phyloP scores from a whole-genome alignment of 1,139 yeast genomes.

The Protomyces inouyei region DNA sequence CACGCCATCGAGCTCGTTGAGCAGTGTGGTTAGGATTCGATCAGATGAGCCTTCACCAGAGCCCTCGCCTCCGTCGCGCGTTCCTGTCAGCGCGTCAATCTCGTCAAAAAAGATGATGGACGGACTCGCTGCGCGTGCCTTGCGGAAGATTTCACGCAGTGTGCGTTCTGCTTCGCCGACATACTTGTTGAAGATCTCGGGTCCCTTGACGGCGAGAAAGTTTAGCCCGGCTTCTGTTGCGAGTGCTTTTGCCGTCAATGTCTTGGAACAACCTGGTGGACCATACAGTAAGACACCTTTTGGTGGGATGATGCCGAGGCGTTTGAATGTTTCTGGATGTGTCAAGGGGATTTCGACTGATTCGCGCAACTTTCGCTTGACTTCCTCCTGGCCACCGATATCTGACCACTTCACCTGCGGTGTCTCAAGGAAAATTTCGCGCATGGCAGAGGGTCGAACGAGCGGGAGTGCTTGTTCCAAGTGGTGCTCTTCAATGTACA shows the following conservation, averaged over 20 bases:
- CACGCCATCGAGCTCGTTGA: constrained; percentile 94
- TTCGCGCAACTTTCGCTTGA: constrained; percentile 74
- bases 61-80: constrained; percentile 98
- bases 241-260: constrained; percentile 95
- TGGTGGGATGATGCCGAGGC: constrained; percentile 82
- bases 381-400: constrained; percentile 87
- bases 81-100: constrained; percentile 97
- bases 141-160: constrained; percentile 95
- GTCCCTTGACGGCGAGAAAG: constrained; percentile 93
- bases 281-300: constrained; percentile 92
- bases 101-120: constrained; percentile 95
- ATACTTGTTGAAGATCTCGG: constrained; percentile 93
- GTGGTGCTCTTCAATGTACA: constrained; percentile 49
- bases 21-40: constrained; percentile 95
- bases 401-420: constrained; percentile 93
- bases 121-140: constrained; percentile 97
- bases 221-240: constrained; percentile 99
- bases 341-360: constrained; percentile 89
- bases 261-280: constrained; percentile 98
- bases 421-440: constrained; percentile 83
- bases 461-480: constrained; percentile 65
- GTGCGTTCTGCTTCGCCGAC: constrained; percentile 99
- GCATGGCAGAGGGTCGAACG: constrained; percentile 92
- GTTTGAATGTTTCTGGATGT: constrained; percentile 68
- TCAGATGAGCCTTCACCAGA: constrained; percentile 85